Evolutionary conservation across 1,139 yeast species (phyloP).

Genomic region (Saccharomyces uvarum): DNA sequence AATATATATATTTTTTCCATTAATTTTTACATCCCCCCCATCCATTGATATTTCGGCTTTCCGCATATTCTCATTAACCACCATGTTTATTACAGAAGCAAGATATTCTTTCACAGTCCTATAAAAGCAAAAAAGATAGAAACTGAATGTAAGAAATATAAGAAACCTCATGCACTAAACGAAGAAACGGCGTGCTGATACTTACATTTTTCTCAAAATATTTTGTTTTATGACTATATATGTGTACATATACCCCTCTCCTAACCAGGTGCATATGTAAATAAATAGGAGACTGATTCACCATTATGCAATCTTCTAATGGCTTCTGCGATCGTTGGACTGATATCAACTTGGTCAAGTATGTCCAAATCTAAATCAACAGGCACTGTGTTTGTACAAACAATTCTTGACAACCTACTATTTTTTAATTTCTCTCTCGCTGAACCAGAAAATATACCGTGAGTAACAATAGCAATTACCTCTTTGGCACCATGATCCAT

Average conservation of each 20-base stretch:
- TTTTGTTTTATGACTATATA: not conserved
- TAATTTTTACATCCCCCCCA: not conserved
- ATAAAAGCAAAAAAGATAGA: not conserved
- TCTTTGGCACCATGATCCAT: constrained; percentile 63
- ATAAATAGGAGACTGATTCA: constrained; percentile 71
- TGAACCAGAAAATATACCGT: constrained; percentile 68
- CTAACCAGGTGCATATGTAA: constrained; percentile 40
- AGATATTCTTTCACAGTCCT: not conserved
- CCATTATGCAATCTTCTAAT: constrained; percentile 77
- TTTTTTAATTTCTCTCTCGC: constrained; percentile 57
- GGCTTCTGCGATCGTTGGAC: constrained; percentile 71
- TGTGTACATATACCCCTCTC: not conserved
- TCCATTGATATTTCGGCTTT: not conserved
- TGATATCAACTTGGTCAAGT: constrained; percentile 61
- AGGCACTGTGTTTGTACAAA: constrained; percentile 74
- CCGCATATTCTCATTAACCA: not conserved
- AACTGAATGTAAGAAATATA: not conserved
- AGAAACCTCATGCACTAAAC: not conserved
- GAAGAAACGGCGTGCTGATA: not conserved
- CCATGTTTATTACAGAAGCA: not conserved
- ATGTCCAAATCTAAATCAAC: constrained; percentile 53
- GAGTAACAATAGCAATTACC: constrained; percentile 72
- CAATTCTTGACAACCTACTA: constrained; percentile 53
- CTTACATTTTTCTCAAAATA: not conserved
- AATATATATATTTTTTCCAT: not conserved